These are phyloP conservation scores for Ottelia alismoides DNA, from an alignment of 106 monocot genomes.

Conservation along the genomic window DNA sequence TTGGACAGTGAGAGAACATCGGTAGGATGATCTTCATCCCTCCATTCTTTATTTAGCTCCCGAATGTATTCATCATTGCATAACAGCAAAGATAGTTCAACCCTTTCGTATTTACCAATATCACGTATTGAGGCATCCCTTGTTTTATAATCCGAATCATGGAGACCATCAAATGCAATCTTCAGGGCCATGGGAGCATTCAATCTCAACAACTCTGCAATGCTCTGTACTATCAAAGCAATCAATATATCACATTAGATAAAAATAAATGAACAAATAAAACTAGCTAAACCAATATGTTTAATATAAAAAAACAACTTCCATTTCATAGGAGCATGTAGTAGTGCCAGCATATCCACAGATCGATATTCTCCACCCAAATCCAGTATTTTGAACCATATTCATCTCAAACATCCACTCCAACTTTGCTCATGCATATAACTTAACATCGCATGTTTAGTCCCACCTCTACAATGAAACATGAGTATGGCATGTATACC, in stretches of 20 bases:
- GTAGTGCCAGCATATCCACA: too few species aligned
- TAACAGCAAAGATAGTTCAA: constrained; percentile 71
- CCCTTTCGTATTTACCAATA: constrained; percentile 69
- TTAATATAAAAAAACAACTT: background rate
- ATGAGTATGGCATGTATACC: too few species aligned
- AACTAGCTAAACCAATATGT: background rate
- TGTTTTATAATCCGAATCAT: constrained; percentile 60
- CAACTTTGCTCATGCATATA: too few species aligned
- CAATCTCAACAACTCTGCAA: constrained; percentile 73
- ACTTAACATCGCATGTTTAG: too few species aligned
- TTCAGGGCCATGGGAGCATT: constrained; percentile 93
- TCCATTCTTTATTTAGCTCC: constrained; percentile 90
- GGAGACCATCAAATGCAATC: constrained; percentile 72
- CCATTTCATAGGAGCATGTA: background rate
- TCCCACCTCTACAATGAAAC: too few species aligned
- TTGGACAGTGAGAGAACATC: constrained; percentile 94
- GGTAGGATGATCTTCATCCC: constrained; percentile 75
- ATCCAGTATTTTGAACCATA: too few species aligned
- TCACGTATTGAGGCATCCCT: constrained; percentile 62
- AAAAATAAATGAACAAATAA: background rate
- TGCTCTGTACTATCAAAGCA: constrained; percentile 34
- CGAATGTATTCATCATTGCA: constrained; percentile 85
- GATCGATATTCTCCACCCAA: too few species aligned
- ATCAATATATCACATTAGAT: background rate
- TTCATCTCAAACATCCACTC: too few species aligned